A percentile compares a stretch with the other conserved stretches of the same genome.
These are phyloP conservation scores for Talaromyces thailandensis DNA, from an alignment of 495 filamentous ascomycete species.

Conservation along the genomic window DNA sequence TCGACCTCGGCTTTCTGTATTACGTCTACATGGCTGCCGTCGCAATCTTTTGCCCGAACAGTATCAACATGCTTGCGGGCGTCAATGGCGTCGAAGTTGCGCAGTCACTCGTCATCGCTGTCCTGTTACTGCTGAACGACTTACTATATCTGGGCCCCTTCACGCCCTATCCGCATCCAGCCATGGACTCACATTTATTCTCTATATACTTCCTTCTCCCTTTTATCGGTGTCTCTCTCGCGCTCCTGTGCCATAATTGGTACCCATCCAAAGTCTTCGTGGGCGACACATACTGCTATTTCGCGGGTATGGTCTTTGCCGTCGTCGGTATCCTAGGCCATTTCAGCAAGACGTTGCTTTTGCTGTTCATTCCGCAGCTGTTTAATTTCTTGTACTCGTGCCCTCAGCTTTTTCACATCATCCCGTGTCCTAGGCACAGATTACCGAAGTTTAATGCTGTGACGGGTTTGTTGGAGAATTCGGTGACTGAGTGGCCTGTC, in stretches of 20 bases:
- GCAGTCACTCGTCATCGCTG: constrained; percentile 85
- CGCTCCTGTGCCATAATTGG: constrained; percentile 88
- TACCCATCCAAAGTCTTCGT: constrained; percentile 94
- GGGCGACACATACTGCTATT: constrained; percentile 98
- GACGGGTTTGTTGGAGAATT: constrained; percentile 76
- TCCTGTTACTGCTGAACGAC: constrained; percentile 79
- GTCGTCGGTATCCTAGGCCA: constrained; percentile 94
- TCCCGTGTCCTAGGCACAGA: constrained; percentile 88
- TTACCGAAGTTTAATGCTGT: constrained; percentile 78
- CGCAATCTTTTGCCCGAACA: constrained; percentile 93
- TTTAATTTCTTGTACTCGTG: constrained; percentile 93
- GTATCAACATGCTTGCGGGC: constrained; percentile 97
- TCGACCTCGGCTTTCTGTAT: constrained; percentile 85
- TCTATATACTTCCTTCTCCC: constrained; percentile 89
- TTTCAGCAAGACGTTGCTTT: constrained; percentile 92
- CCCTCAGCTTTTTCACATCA: constrained; percentile 80
- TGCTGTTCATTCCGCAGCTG: constrained; percentile 87
- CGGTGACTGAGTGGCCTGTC: constrained; percentile 64
- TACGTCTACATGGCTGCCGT: constrained; percentile 94
- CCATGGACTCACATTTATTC: constrained; percentile 92
- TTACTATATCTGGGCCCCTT: constrained; percentile 58
- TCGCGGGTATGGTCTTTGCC: constrained; percentile 97
- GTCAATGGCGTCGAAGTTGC: constrained; percentile 96
- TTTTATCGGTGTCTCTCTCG: constrained; percentile 84
- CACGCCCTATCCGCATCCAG: constrained; percentile 77